Conservation (phyloP, 73 alveolate genomes). For the Paramecium caudatum region DNA sequence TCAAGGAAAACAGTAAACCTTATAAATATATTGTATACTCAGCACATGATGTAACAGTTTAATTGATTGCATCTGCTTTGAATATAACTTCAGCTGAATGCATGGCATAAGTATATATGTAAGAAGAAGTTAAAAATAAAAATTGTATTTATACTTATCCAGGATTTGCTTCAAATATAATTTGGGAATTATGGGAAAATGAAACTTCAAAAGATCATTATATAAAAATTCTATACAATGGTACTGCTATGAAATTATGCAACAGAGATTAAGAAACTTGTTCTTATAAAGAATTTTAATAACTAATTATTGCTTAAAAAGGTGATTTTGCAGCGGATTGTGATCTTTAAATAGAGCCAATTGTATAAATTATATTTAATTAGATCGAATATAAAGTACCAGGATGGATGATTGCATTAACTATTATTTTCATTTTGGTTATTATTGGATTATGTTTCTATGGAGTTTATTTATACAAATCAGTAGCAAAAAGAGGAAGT, state of each 20-base stretch:
- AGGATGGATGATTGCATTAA: background rate
- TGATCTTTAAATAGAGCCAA: background rate
- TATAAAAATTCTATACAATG: conserved; percentile 57
- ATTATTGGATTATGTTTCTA: conserved; percentile 42
- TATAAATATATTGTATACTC: conserved; percentile 60
- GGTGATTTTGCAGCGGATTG: conserved; percentile 31
- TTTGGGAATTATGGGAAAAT: conserved; percentile 71
- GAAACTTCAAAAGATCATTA: background rate
- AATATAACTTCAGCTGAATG: conserved; percentile 74
- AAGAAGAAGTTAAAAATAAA: background rate
- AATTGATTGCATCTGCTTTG: conserved; percentile 58
- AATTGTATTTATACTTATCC: conserved; percentile 67
- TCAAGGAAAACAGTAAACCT: background rate
- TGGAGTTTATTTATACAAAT: conserved; percentile 10
- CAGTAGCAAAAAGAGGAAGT: too few species aligned
- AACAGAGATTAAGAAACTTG: conserved; percentile 30
- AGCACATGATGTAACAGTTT: conserved; percentile 73
- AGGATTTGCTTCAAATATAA: conserved; percentile 68
- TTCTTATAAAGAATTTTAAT: conserved; percentile 50
- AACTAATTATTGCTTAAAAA: background rate
- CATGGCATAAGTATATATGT: conserved; percentile 47
- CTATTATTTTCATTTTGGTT: background rate
- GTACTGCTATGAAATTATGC: conserved; percentile 50
- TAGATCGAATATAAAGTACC: conserved; percentile 30
- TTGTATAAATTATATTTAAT: background rate